These are phyloP conservation scores for Gonapodya prolifera DNA, from an alignment of 192 early-diverging fungal species.

Conservation along the genomic window DNA sequence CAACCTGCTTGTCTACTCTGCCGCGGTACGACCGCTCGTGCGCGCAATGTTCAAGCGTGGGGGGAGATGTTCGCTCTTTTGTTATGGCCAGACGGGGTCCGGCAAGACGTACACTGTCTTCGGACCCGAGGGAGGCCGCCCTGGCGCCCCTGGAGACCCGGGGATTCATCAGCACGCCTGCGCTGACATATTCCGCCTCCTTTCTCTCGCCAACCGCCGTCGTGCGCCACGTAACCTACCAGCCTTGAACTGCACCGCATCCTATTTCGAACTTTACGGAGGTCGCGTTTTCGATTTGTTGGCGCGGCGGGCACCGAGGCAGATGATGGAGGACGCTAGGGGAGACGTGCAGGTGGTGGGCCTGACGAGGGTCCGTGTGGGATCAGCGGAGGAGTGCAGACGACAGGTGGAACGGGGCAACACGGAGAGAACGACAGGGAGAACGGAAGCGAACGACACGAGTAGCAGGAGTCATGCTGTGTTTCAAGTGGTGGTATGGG, in stretches of 20 bases:
- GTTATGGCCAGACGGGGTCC: slow-evolving; percentile 15
- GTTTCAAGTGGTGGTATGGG: slow-evolving; percentile 15
- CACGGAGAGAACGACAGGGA: slow-evolving; percentile 20
- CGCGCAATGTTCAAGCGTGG: not conserved
- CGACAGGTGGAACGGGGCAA: slow-evolving; percentile 14
- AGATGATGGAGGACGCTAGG: slow-evolving; percentile 18
- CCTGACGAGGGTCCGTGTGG: slow-evolving; percentile 8
- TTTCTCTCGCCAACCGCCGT: slow-evolving; percentile 3
- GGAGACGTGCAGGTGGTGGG: slow-evolving; percentile 15
- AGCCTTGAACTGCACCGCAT: slow-evolving; percentile 10
- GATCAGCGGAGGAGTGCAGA: slow-evolving; percentile 14
- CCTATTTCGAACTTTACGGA: slow-evolving; percentile 29
- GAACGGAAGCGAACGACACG: slow-evolving; percentile 24
- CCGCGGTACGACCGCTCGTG: not conserved
- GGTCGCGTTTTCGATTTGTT: slow-evolving; percentile 25
- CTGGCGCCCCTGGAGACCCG: slow-evolving; percentile 8
- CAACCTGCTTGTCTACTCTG: not conserved
- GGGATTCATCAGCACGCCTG: slow-evolving; percentile 24
- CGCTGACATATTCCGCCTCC: slow-evolving; percentile 16
- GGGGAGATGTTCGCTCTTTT: not conserved
- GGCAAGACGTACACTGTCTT: slow-evolving; percentile 38
- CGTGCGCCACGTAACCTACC: slow-evolving; percentile 1
- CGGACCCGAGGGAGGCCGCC: slow-evolving; percentile 11
- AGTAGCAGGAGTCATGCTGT: slow-evolving; percentile 26
- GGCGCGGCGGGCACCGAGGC: not conserved